Conservation (phyloP, 2,329 filamentous ascomycete genomes). For the Fusarium humuli region DNA sequence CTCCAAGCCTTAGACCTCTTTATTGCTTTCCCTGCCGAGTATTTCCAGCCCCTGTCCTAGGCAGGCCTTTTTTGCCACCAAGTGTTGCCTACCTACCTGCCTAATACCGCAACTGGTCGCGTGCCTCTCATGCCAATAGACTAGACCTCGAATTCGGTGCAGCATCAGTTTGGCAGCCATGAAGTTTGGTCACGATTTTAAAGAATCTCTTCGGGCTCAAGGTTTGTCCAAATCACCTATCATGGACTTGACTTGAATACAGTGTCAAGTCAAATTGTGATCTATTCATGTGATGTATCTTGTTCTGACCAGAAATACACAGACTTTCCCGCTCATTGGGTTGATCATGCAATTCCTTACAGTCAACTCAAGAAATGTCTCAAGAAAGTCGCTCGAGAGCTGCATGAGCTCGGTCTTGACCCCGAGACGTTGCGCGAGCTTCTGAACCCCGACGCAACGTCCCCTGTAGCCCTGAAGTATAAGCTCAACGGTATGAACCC, state of each 20-base stretch:
- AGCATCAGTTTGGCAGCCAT: conserved; percentile 59
- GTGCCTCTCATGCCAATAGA: conserved; percentile 35
- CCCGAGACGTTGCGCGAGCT: conserved; percentile 75
- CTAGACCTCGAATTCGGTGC: conserved; percentile 13
- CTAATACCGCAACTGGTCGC: conserved; percentile 39
- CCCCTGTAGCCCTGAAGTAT: conserved; percentile 64
- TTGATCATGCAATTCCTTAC: conserved; percentile 84
- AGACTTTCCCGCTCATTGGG: conserved; percentile 79
- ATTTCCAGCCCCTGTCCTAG: conserved; percentile 5
- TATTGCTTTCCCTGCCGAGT: not conserved
- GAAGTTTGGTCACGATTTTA: conserved; percentile 89
- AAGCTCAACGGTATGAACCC: conserved; percentile 61
- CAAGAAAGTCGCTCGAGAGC: conserved; percentile 80
- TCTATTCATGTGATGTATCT: not conserved
- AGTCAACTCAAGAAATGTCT: conserved; percentile 89
- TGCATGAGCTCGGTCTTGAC: conserved; percentile 77
- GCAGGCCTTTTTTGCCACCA: conserved; percentile 19
- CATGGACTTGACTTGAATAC: not conserved
- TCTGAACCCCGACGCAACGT: conserved; percentile 63
- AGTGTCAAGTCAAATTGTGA: not conserved
- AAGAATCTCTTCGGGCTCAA: conserved; percentile 74
- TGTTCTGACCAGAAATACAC: conserved; percentile 7
- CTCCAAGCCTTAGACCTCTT: conserved; percentile 1
- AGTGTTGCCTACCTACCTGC: not conserved
- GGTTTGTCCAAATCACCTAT: conserved; percentile 48